phyloP scores from a whole-genome alignment of 768 basidiomycete species.

The Lentinula sp. region DNA sequence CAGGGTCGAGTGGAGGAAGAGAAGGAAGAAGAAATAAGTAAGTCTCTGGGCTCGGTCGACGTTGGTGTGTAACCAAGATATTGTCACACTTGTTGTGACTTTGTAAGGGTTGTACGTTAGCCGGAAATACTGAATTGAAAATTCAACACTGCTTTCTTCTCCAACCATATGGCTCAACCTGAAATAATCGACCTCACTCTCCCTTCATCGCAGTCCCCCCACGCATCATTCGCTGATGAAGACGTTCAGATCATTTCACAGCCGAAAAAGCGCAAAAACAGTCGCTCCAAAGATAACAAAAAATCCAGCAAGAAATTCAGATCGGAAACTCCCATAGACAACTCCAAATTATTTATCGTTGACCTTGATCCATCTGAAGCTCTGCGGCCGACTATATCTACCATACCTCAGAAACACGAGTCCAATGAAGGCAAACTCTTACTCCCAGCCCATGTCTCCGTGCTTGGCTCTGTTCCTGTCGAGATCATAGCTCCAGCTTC shows the following conservation, averaged over 20 bases:
- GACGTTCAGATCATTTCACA: slow-evolving; percentile 1
- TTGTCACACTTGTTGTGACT: neutral
- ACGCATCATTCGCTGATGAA: neutral
- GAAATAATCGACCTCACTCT: neutral
- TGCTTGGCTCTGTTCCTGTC: slow-evolving; percentile 40
- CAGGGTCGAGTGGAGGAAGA: neutral
- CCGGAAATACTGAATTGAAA: neutral
- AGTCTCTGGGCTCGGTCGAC: slow-evolving; percentile 9
- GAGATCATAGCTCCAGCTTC: slow-evolving; percentile 40
- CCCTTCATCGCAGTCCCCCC: slow-evolving; percentile 5
- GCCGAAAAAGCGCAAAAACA: slow-evolving; percentile 8
- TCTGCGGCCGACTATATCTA: slow-evolving; percentile 21
- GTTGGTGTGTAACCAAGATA: slow-evolving; percentile 8
- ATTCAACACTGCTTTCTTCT: neutral
- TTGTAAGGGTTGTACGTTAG: neutral
- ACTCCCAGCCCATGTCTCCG: slow-evolving; percentile 66
- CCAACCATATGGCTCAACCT: neutral
- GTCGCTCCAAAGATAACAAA: slow-evolving; percentile 20
- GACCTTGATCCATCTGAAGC: slow-evolving; percentile 36
- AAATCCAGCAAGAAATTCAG: slow-evolving; percentile 10
- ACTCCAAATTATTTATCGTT: slow-evolving; percentile 37
- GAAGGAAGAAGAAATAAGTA: neutral
- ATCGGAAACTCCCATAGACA: neutral
- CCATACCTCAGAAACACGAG: neutral
- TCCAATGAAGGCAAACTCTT: slow-evolving; percentile 28